These are phyloP conservation scores for grape (Vitis vinifera) DNA, from an alignment of 164 flowering plant species.

Conservation along the genomic window DNA sequence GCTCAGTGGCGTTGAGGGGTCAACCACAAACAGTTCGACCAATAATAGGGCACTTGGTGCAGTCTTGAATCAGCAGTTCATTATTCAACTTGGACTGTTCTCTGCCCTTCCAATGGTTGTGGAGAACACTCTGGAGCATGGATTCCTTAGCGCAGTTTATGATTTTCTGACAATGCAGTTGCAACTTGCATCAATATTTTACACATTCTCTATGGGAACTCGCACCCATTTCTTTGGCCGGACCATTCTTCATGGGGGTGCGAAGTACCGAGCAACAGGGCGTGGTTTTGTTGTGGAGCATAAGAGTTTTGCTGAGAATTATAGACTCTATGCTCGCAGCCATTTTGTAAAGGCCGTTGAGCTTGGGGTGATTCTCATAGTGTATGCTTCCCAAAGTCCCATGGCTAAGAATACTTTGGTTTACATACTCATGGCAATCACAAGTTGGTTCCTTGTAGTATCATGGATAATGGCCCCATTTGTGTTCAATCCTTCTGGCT, in stretches of 20 bases:
- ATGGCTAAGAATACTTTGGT: conserved; percentile 55
- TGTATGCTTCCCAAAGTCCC: conserved; percentile 75
- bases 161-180: conserved; percentile 91
- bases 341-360: conserved; percentile 95
- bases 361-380: conserved; percentile 72
- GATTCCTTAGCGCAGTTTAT: conserved; percentile 85
- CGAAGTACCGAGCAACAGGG: conserved; percentile 96
- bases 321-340: conserved; percentile 87
- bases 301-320: conserved; percentile 89
- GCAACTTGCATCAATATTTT: conserved; percentile 80
- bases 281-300: conserved; percentile 95
- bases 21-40: conserved; percentile 28
- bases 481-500: conserved; percentile 94
- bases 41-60: conserved; percentile 69
- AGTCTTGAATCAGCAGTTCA: conserved; percentile 79
- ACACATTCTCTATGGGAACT: conserved; percentile 93
- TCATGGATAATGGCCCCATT: conserved; percentile 95
- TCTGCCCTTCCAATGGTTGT: conserved; percentile 93
- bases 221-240: conserved; percentile 87
- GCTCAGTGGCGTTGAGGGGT: conserved; percentile 77
- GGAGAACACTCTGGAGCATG: conserved; percentile 82
- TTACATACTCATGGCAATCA: conserved; percentile 71
- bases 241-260: conserved; percentile 97
- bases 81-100: conserved; percentile 86
- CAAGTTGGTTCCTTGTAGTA: conserved; percentile 89